Evolutionary conservation across 495 filamentous ascomycete species (phyloP).

Genomic region (Aspergillus biplanus): DNA sequence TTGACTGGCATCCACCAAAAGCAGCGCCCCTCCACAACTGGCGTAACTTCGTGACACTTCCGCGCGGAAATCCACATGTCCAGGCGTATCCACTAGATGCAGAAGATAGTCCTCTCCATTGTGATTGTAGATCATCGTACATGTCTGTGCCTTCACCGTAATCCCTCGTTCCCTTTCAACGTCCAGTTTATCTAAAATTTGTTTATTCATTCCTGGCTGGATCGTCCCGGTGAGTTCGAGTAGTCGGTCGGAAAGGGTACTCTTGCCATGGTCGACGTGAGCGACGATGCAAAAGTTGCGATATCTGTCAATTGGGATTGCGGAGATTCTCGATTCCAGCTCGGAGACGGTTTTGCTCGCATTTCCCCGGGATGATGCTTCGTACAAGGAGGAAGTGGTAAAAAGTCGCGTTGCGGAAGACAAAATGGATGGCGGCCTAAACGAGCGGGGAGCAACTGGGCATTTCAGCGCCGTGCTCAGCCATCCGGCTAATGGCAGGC

Average conservation of each 20-base stretch:
- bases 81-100: slow-evolving; percentile 95
- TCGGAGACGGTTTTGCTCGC: slow-evolving; percentile 44
- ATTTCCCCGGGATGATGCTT: slow-evolving; percentile 34
- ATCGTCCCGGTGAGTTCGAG: slow-evolving; percentile 97
- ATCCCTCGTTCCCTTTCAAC: slow-evolving; percentile 95
- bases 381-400: slow-evolving; percentile 39
- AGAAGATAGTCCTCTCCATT: slow-evolving; percentile 86
- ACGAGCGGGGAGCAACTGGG: slow-evolving; percentile 42
- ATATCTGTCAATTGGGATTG: slow-evolving; percentile 88
- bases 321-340: slow-evolving; percentile 80
- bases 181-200: slow-evolving; percentile 95
- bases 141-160: slow-evolving; percentile 98
- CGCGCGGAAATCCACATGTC: slow-evolving; percentile 96
- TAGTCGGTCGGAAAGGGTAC: slow-evolving; percentile 87
- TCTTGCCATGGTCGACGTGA: slow-evolving; percentile 98
- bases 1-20: slow-evolving; percentile 92
- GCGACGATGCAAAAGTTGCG: slow-evolving; percentile 98
- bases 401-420: slow-evolving; percentile 40
- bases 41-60: slow-evolving; percentile 95
- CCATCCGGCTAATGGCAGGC: slow-evolving; percentile 57
- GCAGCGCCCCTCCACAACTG: slow-evolving; percentile 87
- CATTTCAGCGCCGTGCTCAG: slow-evolving; percentile 47
- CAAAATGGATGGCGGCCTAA: slow-evolving; percentile 36
- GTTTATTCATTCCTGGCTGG: slow-evolving; percentile 82
- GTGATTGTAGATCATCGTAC: slow-evolving; percentile 93